Conservation (phyloP, 441 rosid genomes). For the Syzygium malaccense region DNA sequence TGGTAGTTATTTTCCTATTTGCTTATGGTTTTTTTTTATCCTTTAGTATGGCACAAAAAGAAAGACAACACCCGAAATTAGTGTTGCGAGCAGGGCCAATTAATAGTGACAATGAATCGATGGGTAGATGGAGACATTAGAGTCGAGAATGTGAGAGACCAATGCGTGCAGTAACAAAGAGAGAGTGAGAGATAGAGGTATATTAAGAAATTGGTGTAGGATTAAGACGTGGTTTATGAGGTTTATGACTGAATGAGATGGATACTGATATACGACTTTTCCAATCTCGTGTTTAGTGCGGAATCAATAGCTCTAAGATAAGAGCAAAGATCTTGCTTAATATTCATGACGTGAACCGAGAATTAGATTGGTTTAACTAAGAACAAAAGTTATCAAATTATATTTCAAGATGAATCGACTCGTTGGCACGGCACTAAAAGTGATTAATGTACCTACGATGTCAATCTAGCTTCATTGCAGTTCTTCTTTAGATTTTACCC, state of each 20-base stretch:
- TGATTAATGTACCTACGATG: background rate
- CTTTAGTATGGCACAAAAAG: too few relatives aligned
- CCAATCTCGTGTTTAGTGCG: rapidly evolving
- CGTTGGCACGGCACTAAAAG: background rate
- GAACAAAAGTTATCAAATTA: too few relatives aligned
- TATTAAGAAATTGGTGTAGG: background rate
- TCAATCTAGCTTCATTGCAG: background rate
- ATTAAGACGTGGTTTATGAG: background rate
- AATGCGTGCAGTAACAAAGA: background rate
- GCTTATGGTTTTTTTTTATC: too few relatives aligned
- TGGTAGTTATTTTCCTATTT: background rate
- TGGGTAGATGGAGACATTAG: background rate
- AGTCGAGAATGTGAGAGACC: background rate
- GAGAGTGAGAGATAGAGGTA: background rate
- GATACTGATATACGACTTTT: background rate
- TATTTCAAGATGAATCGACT: background rate
- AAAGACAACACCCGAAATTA: background rate
- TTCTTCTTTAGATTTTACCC: background rate
- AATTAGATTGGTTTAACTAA: background rate
- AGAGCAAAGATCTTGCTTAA: background rate
- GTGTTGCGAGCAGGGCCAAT: background rate
- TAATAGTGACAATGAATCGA: rapidly evolving
- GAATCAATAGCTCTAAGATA: background rate
- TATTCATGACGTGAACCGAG: background rate
- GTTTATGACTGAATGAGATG: rapidly evolving